Evolutionary conservation across 129 eudicot genomes (phyloP).

Genomic region (Logfia minima): DNA sequence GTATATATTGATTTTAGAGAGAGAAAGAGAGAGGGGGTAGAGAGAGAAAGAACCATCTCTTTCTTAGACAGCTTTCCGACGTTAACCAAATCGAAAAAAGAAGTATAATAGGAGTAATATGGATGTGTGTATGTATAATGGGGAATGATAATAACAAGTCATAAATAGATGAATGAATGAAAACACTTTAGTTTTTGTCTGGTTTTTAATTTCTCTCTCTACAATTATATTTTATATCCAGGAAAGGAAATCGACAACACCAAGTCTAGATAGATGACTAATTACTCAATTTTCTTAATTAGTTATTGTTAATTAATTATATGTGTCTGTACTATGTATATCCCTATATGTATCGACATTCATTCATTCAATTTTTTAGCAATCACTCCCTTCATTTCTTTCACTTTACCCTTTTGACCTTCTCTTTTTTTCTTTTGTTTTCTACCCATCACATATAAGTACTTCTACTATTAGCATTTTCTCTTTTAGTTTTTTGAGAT

Average conservation of each 20-base stretch:
- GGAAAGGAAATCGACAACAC: slow-evolving; percentile 71
- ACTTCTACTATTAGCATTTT: not conserved
- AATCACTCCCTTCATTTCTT: not conserved
- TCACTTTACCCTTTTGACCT: slow-evolving; percentile 13
- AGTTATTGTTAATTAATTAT: slow-evolving; percentile 39
- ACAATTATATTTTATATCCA: slow-evolving; percentile 43
- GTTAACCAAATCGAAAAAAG: slow-evolving; percentile 47
- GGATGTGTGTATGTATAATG: slow-evolving; percentile 23
- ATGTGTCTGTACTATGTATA: slow-evolving; percentile 33
- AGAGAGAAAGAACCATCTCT: slow-evolving; percentile 32
- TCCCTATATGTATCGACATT: slow-evolving; percentile 21
- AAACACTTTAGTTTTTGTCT: slow-evolving; percentile 27
- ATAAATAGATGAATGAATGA: slow-evolving; percentile 33
- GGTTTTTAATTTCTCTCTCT: slow-evolving; percentile 37
- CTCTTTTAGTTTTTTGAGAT: not conserved
- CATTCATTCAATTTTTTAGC: slow-evolving; percentile 18
- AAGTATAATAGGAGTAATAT: slow-evolving; percentile 23
- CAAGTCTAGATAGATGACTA: slow-evolving; percentile 53
- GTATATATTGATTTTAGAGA: slow-evolving; percentile 28
- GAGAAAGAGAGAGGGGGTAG: slow-evolving; percentile 4
- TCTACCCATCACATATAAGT: not conserved
- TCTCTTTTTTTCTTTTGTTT: not conserved
- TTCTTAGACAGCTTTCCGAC: slow-evolving; percentile 47
- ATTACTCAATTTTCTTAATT: slow-evolving; percentile 73
- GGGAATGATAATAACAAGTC: slow-evolving; percentile 31